A percentile compares a stretch with the other conserved stretches of the same genome.
Conservation (phyloP, 208 protist species). For the Trypanosoma rangeli region DNA sequence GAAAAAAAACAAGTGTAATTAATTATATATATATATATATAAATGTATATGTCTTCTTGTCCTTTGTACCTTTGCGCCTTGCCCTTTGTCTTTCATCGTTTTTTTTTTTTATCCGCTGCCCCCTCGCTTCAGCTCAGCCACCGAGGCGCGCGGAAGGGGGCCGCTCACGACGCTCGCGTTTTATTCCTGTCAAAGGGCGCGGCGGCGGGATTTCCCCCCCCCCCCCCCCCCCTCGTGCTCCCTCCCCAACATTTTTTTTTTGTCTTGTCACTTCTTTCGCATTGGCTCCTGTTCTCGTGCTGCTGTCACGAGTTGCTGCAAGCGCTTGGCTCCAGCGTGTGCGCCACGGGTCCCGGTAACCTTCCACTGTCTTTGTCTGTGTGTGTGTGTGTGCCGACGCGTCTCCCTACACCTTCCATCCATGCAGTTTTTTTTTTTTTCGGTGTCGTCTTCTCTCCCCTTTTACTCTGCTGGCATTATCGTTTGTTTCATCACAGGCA, state of each 20-base stretch:
- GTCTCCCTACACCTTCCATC: not conserved
- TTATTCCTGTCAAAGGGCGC: too few species aligned
- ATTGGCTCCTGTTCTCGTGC: slow-evolving; percentile 15
- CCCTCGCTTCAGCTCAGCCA: too few species aligned
- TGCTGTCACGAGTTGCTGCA: not conserved
- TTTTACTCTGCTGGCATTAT: not conserved
- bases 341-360: too few species aligned
- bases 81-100: not conserved
- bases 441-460: not conserved
- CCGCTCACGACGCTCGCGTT: too few species aligned
- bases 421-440: not conserved
- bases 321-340: not conserved
- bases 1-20: slow-evolving; percentile 9
- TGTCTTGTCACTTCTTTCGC: slow-evolving; percentile 11
- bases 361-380: too few species aligned
- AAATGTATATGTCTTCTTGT: not conserved
- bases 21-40: slow-evolving; percentile 1
- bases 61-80: slow-evolving; percentile 1
- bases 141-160: too few species aligned
- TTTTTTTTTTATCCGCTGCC: not conserved
- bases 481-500: not conserved
- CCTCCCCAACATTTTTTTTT: too few species aligned
- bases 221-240: not conserved
- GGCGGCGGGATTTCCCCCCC: too few species aligned
- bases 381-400: not conserved